A percentile compares a stretch with the other conserved stretches of the same genome.
phyloP scores from a whole-genome alignment of 306 rosid species.

The Phaseolus lunatus region DNA sequence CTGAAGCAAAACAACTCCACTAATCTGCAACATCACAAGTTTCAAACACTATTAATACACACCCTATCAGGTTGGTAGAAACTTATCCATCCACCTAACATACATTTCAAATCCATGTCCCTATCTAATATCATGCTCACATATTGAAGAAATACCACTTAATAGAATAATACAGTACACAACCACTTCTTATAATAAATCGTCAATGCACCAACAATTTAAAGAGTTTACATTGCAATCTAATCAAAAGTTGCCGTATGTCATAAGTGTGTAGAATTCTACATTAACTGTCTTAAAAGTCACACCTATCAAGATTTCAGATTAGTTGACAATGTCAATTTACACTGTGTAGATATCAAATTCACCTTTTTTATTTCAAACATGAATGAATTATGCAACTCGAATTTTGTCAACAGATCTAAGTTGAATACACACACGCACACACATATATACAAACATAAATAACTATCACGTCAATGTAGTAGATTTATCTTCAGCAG shows the following conservation, averaged over 20 bases:
- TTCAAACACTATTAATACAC: conserved; percentile 37
- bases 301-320: not conserved
- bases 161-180: not conserved
- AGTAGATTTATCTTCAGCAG: not conserved
- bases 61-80: not conserved
- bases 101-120: conserved; percentile 29
- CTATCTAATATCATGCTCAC: conserved; percentile 4
- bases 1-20: conserved; percentile 77
- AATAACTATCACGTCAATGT: not conserved
- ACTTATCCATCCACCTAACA: conserved; percentile 15
- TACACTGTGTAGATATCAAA: not conserved
- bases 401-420: conserved; percentile 5
- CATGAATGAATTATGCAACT: conserved; percentile 19
- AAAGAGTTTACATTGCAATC: not conserved
- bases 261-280: not conserved
- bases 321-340: not conserved
- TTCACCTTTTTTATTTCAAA: not conserved
- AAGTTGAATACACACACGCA: too few species aligned
- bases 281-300: not conserved
- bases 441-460: too few species aligned
- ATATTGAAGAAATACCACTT: not conserved
- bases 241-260: not conserved
- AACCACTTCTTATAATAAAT: not conserved
- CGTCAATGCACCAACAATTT: not conserved
- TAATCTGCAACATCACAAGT: conserved; percentile 63